Evolutionary conservation across 1,284 basidiomycete species (phyloP).

Genomic region (Ceratobasidium sp.): DNA sequence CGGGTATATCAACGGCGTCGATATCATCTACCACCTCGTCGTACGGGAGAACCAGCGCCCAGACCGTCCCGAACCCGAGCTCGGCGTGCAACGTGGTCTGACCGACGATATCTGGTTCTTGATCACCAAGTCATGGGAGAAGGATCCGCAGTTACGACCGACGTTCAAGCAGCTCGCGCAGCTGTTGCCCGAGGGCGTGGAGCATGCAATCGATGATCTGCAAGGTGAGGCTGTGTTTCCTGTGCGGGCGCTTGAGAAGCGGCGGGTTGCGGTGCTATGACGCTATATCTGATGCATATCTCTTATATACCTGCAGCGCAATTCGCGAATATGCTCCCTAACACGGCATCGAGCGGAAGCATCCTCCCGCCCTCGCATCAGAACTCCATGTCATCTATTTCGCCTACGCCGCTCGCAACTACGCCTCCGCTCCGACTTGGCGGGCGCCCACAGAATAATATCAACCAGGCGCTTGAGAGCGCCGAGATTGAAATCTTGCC

Average conservation of each 20-base stretch:
- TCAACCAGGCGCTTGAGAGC: constrained; percentile 22
- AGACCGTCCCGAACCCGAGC: constrained; percentile 43
- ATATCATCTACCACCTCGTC: constrained; percentile 44
- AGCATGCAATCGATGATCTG: constrained; percentile 31
- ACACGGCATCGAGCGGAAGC: constrained; percentile 28
- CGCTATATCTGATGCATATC: background rate
- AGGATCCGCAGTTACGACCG: constrained; percentile 38
- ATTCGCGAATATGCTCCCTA: constrained; percentile 34
- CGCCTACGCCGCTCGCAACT: constrained; percentile 14
- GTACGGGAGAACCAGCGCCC: constrained; percentile 45
- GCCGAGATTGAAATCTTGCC: constrained; percentile 36
- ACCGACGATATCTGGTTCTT: constrained; percentile 43
- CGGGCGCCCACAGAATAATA: constrained; percentile 15
- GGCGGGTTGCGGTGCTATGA: background rate
- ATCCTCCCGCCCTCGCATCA: constrained; percentile 3
- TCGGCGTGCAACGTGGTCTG: constrained; percentile 23
- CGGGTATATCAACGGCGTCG: constrained; percentile 34
- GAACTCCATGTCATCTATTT: constrained; percentile 4
- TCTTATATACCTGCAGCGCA: constrained; percentile 16
- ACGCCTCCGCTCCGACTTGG: constrained; percentile 19
- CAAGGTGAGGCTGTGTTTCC: constrained; percentile 5
- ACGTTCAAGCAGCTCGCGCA: constrained; percentile 36
- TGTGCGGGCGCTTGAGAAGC: constrained; percentile 5
- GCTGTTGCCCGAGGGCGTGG: constrained; percentile 12
- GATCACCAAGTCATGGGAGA: constrained; percentile 37